These are phyloP conservation scores for Neophaeococcomyces aloes DNA, from an alignment of 2,329 filamentous ascomycete genomes.

Conservation along the genomic window DNA sequence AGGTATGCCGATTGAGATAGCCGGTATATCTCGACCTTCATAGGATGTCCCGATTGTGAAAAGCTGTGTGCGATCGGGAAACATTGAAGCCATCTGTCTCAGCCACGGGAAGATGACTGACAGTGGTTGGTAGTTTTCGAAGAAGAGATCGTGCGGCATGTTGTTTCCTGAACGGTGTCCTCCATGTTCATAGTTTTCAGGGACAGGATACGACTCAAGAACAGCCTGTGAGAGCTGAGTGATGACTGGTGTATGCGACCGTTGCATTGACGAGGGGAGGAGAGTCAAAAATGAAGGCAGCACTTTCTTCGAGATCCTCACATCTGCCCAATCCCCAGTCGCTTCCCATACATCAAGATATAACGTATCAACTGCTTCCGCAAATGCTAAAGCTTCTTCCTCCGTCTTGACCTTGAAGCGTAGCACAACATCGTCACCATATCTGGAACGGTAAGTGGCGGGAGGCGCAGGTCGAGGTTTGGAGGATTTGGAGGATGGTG, in stretches of 20 bases:
- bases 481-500: not conserved
- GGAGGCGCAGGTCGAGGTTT: not conserved
- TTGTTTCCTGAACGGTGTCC: constrained; percentile 30
- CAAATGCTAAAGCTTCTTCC: constrained; percentile 59
- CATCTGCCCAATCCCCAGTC: constrained; percentile 70
- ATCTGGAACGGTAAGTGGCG: constrained; percentile 30
- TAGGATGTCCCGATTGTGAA: constrained; percentile 73
- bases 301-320: constrained; percentile 65
- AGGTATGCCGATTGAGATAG: constrained; percentile 56
- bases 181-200: constrained; percentile 27
- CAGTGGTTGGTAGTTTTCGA: constrained; percentile 81
- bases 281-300: constrained; percentile 65
- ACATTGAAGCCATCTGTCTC: constrained; percentile 79
- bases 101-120: constrained; percentile 85
- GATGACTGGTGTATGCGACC: constrained; percentile 64
- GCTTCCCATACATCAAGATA: constrained; percentile 89
- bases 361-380: constrained; percentile 62
- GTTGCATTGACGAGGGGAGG: constrained; percentile 62
- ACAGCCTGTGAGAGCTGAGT: constrained; percentile 69
- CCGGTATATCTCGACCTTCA: constrained; percentile 77
- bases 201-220: constrained; percentile 58
- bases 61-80: constrained; percentile 64
- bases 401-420: constrained; percentile 68
- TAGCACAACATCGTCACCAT: constrained; percentile 74
- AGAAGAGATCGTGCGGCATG: constrained; percentile 58